Conservation (phyloP, 2,329 filamentous ascomycete species). For the Xylaria sp. region DNA sequence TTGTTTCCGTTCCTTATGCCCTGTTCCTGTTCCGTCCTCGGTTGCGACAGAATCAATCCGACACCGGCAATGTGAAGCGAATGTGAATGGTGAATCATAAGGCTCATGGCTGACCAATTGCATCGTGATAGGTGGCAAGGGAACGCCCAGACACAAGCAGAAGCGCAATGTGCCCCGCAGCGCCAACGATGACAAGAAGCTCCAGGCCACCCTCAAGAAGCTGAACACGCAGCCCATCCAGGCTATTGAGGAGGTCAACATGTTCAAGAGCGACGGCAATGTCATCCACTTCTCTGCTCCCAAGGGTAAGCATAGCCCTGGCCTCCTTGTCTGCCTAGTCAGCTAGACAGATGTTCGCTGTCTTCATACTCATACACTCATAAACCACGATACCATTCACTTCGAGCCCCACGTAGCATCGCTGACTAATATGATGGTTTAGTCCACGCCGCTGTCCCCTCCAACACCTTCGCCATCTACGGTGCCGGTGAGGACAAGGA, state of each 20-base stretch:
- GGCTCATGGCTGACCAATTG: conserved; percentile 29
- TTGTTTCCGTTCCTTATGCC: neutral
- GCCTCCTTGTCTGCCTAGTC: neutral
- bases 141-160: conserved; percentile 95
- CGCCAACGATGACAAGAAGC: conserved; percentile 99
- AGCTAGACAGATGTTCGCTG: neutral
- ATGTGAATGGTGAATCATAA: conserved; percentile 7
- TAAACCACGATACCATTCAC: neutral
- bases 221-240: conserved; percentile 99
- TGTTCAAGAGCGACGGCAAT: conserved; percentile 99
- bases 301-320: conserved; percentile 76
- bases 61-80: conserved; percentile 30
- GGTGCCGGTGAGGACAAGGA: conserved; percentile 99
- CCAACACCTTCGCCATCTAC: conserved; percentile 99
- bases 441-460: conserved; percentile 97
- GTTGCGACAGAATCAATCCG: conserved; percentile 10
- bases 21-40: neutral
- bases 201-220: conserved; percentile 97
- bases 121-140: conserved; percentile 77
- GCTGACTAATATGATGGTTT: conserved; percentile 25
- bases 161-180: conserved; percentile 97
- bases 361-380: neutral
- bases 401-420: neutral
- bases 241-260: conserved; percentile 99
- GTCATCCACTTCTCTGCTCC: conserved; percentile 99